These are phyloP conservation scores for Boletus vermiculosoides DNA, from an alignment of 768 basidiomycete genomes.

Conservation along the genomic window DNA sequence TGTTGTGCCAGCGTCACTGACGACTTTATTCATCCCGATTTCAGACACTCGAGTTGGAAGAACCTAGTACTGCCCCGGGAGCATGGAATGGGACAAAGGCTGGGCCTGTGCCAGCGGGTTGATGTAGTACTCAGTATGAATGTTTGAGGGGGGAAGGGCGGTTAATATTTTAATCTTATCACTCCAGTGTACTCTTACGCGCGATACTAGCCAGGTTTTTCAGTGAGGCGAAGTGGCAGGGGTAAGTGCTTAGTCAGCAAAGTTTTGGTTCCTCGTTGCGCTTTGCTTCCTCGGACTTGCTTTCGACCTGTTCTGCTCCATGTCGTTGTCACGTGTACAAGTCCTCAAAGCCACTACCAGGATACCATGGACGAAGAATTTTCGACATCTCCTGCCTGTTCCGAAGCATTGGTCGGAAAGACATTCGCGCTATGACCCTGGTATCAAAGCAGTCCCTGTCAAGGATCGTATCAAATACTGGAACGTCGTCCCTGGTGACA, in stretches of 20 bases:
- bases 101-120: conserved; percentile 24
- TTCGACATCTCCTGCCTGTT: conserved; percentile 61
- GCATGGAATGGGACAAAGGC: conserved; percentile 38
- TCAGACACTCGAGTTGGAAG: conserved; percentile 81
- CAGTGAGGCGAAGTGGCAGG: neutral
- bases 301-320: conserved; percentile 6
- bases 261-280: neutral
- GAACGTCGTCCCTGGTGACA: conserved; percentile 87
- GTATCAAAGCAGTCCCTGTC: conserved; percentile 53
- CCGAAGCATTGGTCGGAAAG: conserved; percentile 54
- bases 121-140: conserved; percentile 1
- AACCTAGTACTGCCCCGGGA: conserved; percentile 58
- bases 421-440: conserved; percentile 40
- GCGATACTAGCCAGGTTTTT: neutral
- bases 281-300: neutral
- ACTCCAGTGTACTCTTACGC: conserved; percentile 3
- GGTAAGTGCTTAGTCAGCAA: conserved; percentile 22
- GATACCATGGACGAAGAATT: conserved; percentile 59
- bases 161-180: neutral
- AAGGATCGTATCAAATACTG: conserved; percentile 78
- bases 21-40: conserved; percentile 4
- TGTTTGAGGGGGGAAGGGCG: neutral
- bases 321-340: conserved; percentile 35
- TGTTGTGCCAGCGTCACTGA: neutral
- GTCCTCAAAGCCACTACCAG: conserved; percentile 50